Evolutionary conservation across 2,329 filamentous ascomycete species (phyloP).

Genomic region (Ophiostoma piceae): DNA sequence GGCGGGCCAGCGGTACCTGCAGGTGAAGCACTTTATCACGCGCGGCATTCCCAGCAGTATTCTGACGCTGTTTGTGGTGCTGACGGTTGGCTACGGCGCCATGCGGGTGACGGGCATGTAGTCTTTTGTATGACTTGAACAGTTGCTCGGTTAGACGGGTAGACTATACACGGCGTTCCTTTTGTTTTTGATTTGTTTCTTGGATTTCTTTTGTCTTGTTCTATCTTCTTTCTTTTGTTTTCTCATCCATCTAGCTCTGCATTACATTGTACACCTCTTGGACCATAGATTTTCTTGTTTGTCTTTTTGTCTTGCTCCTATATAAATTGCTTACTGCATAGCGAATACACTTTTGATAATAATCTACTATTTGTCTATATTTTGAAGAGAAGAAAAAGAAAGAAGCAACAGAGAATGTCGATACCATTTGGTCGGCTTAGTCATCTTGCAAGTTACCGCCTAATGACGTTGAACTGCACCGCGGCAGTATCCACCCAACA

Average conservation of each 20-base stretch:
- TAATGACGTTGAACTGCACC: slow-evolving; percentile 13
- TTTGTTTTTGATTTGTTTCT: neutral
- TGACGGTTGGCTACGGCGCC: slow-evolving; percentile 84
- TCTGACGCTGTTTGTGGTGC: slow-evolving; percentile 72
- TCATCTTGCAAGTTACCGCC: neutral
- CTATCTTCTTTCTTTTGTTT: neutral
- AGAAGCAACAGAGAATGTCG: neutral
- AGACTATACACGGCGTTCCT: neutral
- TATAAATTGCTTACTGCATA: neutral
- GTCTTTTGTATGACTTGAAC: neutral
- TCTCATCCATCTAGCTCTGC: neutral
- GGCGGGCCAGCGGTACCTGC: slow-evolving; percentile 84
- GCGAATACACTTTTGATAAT: neutral
- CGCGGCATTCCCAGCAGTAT: slow-evolving; percentile 85
- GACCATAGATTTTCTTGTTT: neutral
- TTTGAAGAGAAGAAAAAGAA: no score
- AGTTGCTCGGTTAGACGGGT: neutral
- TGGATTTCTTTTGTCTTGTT: neutral
- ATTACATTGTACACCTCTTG: neutral
- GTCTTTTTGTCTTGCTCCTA: neutral
- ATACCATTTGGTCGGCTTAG: neutral
- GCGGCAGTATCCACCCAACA: slow-evolving; percentile 11
- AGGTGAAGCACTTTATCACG: slow-evolving; percentile 91
- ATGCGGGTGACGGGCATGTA: slow-evolving; percentile 60
- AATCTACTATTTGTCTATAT: no score